Evolutionary conservation across 2,329 filamentous ascomycete species (phyloP), one percentile per base, ranked within the genome.

Genomic region (Sarocladiaceae sp.): DNA sequence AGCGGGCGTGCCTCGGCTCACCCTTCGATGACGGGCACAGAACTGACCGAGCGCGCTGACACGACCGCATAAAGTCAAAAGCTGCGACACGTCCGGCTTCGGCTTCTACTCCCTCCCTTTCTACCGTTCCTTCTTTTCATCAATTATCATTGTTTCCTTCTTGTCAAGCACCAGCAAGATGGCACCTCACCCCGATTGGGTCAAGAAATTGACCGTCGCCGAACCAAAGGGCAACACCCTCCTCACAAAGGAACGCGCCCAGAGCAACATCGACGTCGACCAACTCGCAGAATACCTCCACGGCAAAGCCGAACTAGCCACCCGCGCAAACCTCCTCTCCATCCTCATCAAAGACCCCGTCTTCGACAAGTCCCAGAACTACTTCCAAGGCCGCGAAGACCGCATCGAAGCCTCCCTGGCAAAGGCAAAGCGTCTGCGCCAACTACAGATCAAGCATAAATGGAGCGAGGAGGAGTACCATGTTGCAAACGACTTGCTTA

Each of bases 311-410:
- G 75, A 75, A 4, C 73, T 90, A 11, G 75, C 84, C 53, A 75
- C 79, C 39, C 83, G 85, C 60, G 69, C 78, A 2, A 72, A 71
- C 22, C 76, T 92, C 25, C 71, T 90, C 5, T 70, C 78, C 46
- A 76, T 89, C n/a, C 76, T 92, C 4, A 72, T 84, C 59, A 66
- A 75, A 0, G 86, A 92, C 54, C 79, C 81, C 50, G 77, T 90
- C 53, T 91, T 92, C 59, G 85, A 91, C 69, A 92, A 91, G 71
- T 83, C 83, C 3, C 83, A 87, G 57, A 90, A 90, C 64, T 89
- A 90, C 70, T 88, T 88, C 65, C 77, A 82, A 58, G 86, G 87
- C 37, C 75, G 88, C 40, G 76, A 81, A 23, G 85, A 88, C 56
- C 78, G 83, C 47, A 84, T 91, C 61, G 80, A 88, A 63, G 80